A percentile compares a stretch with the other conserved stretches of the same genome.
Evolutionary conservation across 495 filamentous ascomycete species (phyloP).

Genomic region (Penicillium nucicola): DNA sequence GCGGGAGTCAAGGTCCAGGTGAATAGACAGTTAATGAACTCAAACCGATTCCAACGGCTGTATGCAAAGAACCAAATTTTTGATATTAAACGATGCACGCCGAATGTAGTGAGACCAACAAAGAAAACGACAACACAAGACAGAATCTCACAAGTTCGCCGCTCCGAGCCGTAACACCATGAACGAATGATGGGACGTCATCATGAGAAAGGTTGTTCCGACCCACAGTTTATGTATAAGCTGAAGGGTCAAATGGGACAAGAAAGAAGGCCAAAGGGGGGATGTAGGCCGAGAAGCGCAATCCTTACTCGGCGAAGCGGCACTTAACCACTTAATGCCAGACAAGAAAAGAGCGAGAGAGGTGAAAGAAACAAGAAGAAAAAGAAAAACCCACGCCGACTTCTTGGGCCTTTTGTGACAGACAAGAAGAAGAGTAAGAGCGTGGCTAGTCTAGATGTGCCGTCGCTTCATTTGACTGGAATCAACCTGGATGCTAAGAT

Average conservation of each 20-base stretch:
- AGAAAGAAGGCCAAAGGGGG: conserved; percentile 14
- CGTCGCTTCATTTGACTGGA: conserved; percentile 14
- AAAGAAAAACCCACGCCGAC: conserved; percentile 27
- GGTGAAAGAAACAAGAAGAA: conserved; percentile 15
- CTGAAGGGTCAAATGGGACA: conserved; percentile 27
- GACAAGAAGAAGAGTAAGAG: conserved; percentile 23
- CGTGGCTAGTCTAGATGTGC: conserved; percentile 16
- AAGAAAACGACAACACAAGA: conserved; percentile 26
- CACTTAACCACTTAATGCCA: background rate
- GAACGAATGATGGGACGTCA: conserved; percentile 39
- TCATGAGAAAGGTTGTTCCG: conserved; percentile 30
- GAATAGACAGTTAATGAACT: background rate
- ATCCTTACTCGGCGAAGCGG: conserved; percentile 7
- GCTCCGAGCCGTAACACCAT: conserved; percentile 47
- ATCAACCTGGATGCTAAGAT: conserved; percentile 36
- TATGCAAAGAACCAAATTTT: conserved; percentile 21
- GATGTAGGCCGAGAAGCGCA: conserved; percentile 8
- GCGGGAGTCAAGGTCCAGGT: background rate
- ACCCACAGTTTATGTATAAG: conserved; percentile 21
- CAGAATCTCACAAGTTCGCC: conserved; percentile 36
- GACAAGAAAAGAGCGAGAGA: conserved; percentile 7
- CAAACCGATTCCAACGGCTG: conserved; percentile 4
- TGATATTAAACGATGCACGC: conserved; percentile 41
- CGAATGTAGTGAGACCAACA: conserved; percentile 26
- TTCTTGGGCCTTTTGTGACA: conserved; percentile 26